Percentiles rank a stretch among this genome's conserved stretches.
phyloP scores from a whole-genome alignment of 1,284 basidiomycete genomes.

The Moesziomyces globuligerus region DNA sequence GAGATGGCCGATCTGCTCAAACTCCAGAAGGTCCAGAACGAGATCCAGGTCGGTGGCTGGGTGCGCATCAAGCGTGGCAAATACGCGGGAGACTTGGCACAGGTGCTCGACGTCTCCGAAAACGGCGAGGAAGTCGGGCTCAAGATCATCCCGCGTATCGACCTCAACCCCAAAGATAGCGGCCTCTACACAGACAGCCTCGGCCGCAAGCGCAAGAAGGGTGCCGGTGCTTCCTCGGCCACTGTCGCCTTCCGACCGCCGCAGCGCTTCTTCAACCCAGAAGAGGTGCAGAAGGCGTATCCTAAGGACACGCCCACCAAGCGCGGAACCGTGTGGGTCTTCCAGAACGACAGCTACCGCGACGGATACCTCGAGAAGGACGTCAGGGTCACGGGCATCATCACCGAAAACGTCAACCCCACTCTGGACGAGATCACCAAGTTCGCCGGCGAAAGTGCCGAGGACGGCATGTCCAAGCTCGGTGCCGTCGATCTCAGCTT shows the following conservation, averaged over 20 bases:
- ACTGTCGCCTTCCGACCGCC: constrained; percentile 78
- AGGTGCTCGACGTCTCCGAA: constrained; percentile 90
- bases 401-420: constrained; percentile 89
- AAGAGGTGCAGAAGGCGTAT: constrained; percentile 89
- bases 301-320: constrained; percentile 74
- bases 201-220: constrained; percentile 67
- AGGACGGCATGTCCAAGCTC: constrained; percentile 50
- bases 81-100: constrained; percentile 92
- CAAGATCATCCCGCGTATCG: constrained; percentile 95
- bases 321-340: constrained; percentile 68
- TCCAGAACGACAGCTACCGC: constrained; percentile 91
- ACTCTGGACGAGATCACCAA: constrained; percentile 94
- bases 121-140: constrained; percentile 93
- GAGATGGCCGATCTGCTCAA: constrained; percentile 97
- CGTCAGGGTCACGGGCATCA: constrained; percentile 82
- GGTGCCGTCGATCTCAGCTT: constrained; percentile 77
- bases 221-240: constrained; percentile 54
- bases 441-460: constrained; percentile 74
- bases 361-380: constrained; percentile 98
- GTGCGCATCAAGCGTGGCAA: constrained; percentile 93
- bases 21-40: constrained; percentile 92
- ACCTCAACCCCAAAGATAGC: constrained; percentile 74
- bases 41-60: constrained; percentile 88
- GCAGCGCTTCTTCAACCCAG: constrained; percentile 90
- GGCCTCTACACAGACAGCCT: constrained; percentile 68